phyloP scores from a whole-genome alignment of 1,139 yeast species.

The Ogataea hybrid region DNA sequence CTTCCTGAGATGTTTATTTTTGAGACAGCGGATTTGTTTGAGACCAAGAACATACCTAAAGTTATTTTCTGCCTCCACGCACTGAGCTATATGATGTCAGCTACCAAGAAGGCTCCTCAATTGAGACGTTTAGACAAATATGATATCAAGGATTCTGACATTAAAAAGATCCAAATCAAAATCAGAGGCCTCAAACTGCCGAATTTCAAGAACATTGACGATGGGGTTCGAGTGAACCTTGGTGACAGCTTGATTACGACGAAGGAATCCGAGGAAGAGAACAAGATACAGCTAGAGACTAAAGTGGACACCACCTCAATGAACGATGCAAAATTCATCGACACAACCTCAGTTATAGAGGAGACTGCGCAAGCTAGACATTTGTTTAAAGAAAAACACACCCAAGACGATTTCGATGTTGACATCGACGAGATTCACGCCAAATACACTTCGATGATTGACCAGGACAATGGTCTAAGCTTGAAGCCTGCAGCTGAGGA shows the following conservation, averaged over 20 bases:
- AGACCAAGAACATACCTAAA: slow-evolving; percentile 88
- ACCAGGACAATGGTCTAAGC: slow-evolving; percentile 15
- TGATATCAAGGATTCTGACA: slow-evolving; percentile 50
- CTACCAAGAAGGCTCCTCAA: slow-evolving; percentile 52
- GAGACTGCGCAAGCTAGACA: slow-evolving; percentile 25
- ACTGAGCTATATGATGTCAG: slow-evolving; percentile 65
- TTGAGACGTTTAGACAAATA: slow-evolving; percentile 49
- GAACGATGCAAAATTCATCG: neutral
- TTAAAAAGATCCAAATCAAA: slow-evolving; percentile 64
- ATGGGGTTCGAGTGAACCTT: slow-evolving; percentile 32
- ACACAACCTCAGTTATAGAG: slow-evolving; percentile 1
- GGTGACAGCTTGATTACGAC: slow-evolving; percentile 19
- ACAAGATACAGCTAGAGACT: no score
- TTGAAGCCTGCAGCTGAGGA: slow-evolving; percentile 4
- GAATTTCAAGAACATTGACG: slow-evolving; percentile 46
- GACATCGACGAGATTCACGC: slow-evolving; percentile 27
- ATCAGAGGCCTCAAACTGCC: slow-evolving; percentile 63
- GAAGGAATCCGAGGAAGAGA: neutral
- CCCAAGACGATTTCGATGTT: slow-evolving; percentile 11
- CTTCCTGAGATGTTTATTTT: slow-evolving; percentile 87
- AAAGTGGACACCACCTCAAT: neutral
- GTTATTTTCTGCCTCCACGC: slow-evolving; percentile 95
- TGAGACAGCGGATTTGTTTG: slow-evolving; percentile 90
- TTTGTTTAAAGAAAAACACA: slow-evolving; percentile 18
- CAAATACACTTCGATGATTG: slow-evolving; percentile 24